Base-by-base conservation (phyloP, 176 grass and related monocot genomes). In the Carex myosuroides region DNA sequence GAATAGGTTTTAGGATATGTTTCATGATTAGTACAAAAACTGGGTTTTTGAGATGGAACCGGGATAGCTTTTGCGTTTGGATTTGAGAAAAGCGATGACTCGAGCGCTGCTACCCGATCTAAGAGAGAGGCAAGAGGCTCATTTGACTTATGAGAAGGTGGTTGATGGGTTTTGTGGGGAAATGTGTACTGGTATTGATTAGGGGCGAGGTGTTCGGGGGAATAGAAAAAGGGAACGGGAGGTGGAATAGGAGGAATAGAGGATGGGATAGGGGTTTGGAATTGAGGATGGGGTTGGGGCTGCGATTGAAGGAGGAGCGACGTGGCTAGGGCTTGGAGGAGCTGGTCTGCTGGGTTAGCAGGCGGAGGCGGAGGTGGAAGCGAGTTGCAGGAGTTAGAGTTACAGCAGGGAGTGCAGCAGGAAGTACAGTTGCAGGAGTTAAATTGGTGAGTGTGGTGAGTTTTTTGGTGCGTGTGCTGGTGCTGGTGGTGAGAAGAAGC, bases 111-210 rank as follows among this genome's bases (percentile, higher is more conserved):
- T 7, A 92, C 90, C 57, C 93, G 91, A 83, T 83, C 88, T 26
- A 94, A 85, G 55, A 99, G 93, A 76, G 96, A 94, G 76, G 87
- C 83, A 58, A 99, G 88, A 55, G 91, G 83, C 3, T 84, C 60
- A 37, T 93, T 73, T 16, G 66, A 56, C n/a, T 92, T 74, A 33
- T 91, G 89, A 3, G 88, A 17, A 13, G 76, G 75, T 12, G 61
- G 84, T 24, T 48, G 80, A 6, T 55, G 83, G 37, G 21, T 37
- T 63, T 66, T 89, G n/a, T 53, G 82, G 2, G 57, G 90, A 35
- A 85, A 83, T 6, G 87, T 18, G 4, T 86, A 70, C 29, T 74
- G 59, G 18, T 86, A 55, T 53, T 65, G 29, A 24, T 91, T 83
- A 85, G 86, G 18, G 3, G 86, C 86, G 61, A 50, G 89, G 20